Percentiles rank a stretch among this genome's conserved stretches.
Evolutionary conservation across 257 asterid genomes (phyloP).

Genomic region (Agastache rugosa): DNA sequence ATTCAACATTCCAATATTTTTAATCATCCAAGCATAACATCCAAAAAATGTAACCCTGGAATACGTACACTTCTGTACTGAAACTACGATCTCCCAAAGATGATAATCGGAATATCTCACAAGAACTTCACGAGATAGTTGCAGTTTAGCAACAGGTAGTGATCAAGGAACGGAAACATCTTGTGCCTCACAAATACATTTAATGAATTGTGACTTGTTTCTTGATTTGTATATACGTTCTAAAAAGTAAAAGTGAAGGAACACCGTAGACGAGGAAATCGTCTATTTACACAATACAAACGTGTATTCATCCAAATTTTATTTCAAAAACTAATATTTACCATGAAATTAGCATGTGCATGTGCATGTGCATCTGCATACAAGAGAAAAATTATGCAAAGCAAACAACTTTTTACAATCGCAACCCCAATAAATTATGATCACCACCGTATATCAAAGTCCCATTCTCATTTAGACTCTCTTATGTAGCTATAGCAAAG

Average conservation of each 20-base stretch:
- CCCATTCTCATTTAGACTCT: not conserved
- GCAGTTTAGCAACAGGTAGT: not conserved
- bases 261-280: not conserved
- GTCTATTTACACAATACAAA: not conserved
- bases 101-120: not conserved
- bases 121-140: not conserved
- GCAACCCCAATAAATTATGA: not conserved
- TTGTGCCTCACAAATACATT: not conserved
- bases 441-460: not conserved
- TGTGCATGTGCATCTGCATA: not conserved
- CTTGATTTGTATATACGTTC: not conserved
- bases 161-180: conserved; percentile 5
- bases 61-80: not conserved
- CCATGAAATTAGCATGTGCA: not conserved
- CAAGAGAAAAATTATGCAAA: not conserved
- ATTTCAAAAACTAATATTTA: not conserved
- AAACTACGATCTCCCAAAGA: not conserved
- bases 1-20: not conserved
- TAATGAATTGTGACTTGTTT: not conserved
- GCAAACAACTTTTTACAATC: not conserved
- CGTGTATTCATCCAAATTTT: not conserved
- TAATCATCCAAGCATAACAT: not conserved
- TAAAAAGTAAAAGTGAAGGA: not conserved
- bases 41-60: not conserved
- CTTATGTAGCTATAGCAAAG: not conserved